These are phyloP conservation scores for Tulasnella sp. DNA, from an alignment of 768 basidiomycete species.

Conservation along the genomic window DNA sequence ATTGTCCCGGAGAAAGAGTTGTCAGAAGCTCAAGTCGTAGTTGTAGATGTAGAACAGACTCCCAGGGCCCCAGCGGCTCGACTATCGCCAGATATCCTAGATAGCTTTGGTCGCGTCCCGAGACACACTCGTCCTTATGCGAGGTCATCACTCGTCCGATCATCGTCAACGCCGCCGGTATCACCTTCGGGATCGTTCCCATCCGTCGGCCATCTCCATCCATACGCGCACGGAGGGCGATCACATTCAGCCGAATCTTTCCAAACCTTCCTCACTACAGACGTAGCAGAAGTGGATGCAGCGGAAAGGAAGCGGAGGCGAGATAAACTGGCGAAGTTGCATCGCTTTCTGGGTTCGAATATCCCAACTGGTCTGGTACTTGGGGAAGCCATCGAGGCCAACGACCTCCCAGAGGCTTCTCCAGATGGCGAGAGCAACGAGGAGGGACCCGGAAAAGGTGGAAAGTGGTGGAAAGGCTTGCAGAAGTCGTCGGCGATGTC, in stretches of 20 bases:
- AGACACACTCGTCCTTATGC: no score
- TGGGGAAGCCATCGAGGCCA: slow-evolving; percentile 15
- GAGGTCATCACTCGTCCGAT: neutral
- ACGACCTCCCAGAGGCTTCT: slow-evolving; percentile 32
- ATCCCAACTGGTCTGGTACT: slow-evolving; percentile 62
- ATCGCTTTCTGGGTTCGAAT: slow-evolving; percentile 76
- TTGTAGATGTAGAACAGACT: no score
- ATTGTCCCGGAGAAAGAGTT: no score
- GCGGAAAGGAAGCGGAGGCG: slow-evolving; percentile 54
- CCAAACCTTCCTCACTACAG: neutral
- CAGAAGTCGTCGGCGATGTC: slow-evolving; percentile 16
- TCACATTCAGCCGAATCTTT: slow-evolving; percentile 3
- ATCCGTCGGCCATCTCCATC: neutral
- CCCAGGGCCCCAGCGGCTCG: no score
- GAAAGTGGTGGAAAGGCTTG: slow-evolving; percentile 10
- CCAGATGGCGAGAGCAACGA: slow-evolving; percentile 28
- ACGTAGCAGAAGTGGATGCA: slow-evolving; percentile 33
- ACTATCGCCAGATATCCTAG: no score
- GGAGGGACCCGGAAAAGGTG: slow-evolving; percentile 14
- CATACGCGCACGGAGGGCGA: neutral
- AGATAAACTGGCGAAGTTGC: slow-evolving; percentile 67
- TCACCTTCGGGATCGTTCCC: neutral
- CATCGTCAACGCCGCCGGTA: neutral
- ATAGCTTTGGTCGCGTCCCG: no score
- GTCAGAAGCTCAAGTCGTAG: no score